Base-by-base conservation (phyloP, 371 early-diverging fungal genomes). In the Rhizopus arrhizus region DNA sequence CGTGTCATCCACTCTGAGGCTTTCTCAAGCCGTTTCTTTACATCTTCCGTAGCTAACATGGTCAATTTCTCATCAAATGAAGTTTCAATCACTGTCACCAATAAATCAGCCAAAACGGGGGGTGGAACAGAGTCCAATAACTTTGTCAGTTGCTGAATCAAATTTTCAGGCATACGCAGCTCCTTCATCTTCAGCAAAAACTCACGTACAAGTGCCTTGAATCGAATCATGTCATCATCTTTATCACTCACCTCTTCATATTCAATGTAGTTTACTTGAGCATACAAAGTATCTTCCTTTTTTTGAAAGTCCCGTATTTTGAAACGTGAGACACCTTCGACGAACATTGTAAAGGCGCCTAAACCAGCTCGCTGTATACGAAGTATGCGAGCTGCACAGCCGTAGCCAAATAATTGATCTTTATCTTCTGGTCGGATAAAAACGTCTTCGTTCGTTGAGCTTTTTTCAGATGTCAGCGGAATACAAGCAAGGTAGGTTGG, bases 71-170 rank as follows among this genome's bases (percentile, higher is more conserved):
- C 94, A 28, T 90, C 89, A 50, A 83, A 75, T 4, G 86, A 79
- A 0, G 87, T 76, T 55, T 92, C 92, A 49, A 91, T 86, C 57
- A 89, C 86, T 53, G 84, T 85, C 16, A 88, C 85, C 15, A 92
- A 74, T 42, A 91, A 66, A 65, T 94, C 91, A 0, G 90, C 89
- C 36, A 94, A 71, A 13, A 84, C 80, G 0, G 84, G 83, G 9
- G 90, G 83, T n/a, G 85, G 67, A 3, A 83, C 80, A 33, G 80
- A 83, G 42, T 89, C 87, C 35, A 91, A 80, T 51, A 91, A 80
- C 58, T 87, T 84, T 28, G 81, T 73, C 16, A 91, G 77, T 55
- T 91, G 90, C 9, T 78, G 76, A 15, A 88, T 68, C 11, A 90
- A 75, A 8, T 85, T 73, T 7, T 86, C 80, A 28, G 88, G 88